Conservation (phyloP, 306 rosid species). For the Vicia villosa region DNA sequence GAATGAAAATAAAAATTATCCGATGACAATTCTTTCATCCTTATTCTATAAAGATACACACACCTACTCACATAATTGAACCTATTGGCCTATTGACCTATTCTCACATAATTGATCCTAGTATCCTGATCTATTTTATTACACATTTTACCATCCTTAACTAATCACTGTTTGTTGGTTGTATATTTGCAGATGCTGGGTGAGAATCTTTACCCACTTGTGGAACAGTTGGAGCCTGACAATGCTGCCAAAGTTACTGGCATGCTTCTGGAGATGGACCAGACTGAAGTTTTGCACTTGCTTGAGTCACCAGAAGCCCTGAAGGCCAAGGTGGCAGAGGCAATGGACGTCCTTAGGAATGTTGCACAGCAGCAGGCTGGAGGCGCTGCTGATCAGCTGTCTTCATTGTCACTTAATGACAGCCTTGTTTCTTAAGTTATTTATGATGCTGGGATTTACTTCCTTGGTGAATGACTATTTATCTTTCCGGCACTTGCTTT, state of each 20-base stretch:
- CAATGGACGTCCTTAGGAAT: slow-evolving; percentile 91
- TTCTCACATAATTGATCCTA: background rate
- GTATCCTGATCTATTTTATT: background rate
- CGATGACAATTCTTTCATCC: background rate
- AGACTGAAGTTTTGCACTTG: slow-evolving; percentile 93
- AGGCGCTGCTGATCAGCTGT: slow-evolving; percentile 80
- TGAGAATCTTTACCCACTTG: slow-evolving; percentile 94
- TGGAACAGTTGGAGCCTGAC: slow-evolving; percentile 95
- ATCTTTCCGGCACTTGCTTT: slow-evolving; percentile 39
- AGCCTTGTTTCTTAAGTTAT: slow-evolving; percentile 70
- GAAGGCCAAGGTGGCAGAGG: slow-evolving; percentile 96
- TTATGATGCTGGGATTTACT: slow-evolving; percentile 15
- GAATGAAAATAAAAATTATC: background rate
- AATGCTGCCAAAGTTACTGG: slow-evolving; percentile 99
- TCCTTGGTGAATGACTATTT: slow-evolving; percentile 27
- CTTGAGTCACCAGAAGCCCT: slow-evolving; percentile 98
- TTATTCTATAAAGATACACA: background rate
- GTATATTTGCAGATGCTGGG: slow-evolving; percentile 82
- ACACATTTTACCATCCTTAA: slow-evolving; percentile 13
- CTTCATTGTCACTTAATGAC: slow-evolving; percentile 76
- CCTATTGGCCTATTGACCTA: no score
- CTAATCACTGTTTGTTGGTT: slow-evolving; percentile 28
- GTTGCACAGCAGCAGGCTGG: slow-evolving; percentile 93
- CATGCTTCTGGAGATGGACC: slow-evolving; percentile 99
- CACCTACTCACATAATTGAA: background rate